Conservation (phyloP, 2,329 filamentous ascomycete species). For the Aspergillus sclerotialis region DNA sequence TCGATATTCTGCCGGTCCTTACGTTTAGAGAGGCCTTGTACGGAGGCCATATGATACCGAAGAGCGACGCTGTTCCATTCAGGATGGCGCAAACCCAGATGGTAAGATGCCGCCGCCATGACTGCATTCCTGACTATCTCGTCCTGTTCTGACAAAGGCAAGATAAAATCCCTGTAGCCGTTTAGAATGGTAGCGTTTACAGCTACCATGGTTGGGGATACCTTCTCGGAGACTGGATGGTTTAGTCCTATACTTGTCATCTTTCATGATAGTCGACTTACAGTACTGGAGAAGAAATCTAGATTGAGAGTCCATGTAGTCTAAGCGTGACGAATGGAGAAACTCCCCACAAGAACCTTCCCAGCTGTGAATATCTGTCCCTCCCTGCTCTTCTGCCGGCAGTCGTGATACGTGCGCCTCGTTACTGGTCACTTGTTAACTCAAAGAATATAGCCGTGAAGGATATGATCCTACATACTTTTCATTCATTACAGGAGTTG, state of each 20-base stretch:
- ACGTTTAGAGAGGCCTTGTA: conserved; percentile 1
- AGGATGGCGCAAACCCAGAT: conserved; percentile 2
- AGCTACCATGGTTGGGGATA: conserved; percentile 10
- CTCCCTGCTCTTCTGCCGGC: too few species aligned
- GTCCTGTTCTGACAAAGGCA: conserved; percentile 8
- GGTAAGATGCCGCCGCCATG: conserved; percentile 7
- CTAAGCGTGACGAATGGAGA: not conserved
- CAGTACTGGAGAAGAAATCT: conserved; percentile 3
- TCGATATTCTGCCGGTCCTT: not conserved
- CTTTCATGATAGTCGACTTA: not conserved
- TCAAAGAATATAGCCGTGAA: not conserved
- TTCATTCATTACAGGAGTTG: conserved; percentile 1
- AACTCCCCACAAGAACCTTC: not conserved
- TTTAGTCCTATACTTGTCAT: not conserved
- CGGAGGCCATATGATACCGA: conserved; percentile 1
- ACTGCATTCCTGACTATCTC: conserved; percentile 8
- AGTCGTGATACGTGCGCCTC: not conserved
- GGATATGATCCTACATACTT: not conserved
- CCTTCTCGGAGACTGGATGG: conserved; percentile 8
- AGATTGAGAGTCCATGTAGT: conserved; percentile 1
- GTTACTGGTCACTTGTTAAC: not conserved
- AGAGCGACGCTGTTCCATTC: conserved; percentile 1
- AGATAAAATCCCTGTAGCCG: conserved; percentile 9
- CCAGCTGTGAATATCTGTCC: not conserved
- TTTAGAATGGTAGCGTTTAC: conserved; percentile 9